These are phyloP conservation scores for Pyrenophora teres DNA, from an alignment of 2,329 filamentous ascomycete species.

Conservation along the genomic window DNA sequence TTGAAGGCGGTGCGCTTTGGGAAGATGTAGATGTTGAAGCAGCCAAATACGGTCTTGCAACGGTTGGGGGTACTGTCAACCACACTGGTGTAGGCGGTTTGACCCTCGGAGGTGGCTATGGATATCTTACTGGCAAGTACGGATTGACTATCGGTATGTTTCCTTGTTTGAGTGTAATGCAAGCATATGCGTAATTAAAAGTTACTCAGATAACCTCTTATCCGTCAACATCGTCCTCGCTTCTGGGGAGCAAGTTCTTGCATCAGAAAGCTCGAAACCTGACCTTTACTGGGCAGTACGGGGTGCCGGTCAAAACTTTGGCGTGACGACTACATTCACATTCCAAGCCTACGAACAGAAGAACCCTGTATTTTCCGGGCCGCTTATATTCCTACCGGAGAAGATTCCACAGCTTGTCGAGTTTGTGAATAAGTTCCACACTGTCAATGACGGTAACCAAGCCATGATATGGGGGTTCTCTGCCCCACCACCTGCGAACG, in stretches of 20 bases:
- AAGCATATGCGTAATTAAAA: neutral
- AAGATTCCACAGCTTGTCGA: slow-evolving; percentile 34
- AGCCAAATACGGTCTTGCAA: slow-evolving; percentile 58
- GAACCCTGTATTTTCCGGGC: slow-evolving; percentile 43
- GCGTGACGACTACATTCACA: slow-evolving; percentile 51
- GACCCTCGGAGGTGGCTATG: slow-evolving; percentile 61
- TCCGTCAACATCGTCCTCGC: slow-evolving; percentile 42
- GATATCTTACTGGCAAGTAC: slow-evolving; percentile 59
- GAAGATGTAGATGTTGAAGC: slow-evolving; percentile 59
- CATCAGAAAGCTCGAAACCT: slow-evolving; percentile 28
- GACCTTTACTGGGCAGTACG: slow-evolving; percentile 50
- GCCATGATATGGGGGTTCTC: slow-evolving; percentile 35
- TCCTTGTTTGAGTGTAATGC: neutral
- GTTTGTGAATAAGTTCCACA: slow-evolving; percentile 39
- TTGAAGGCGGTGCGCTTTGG: slow-evolving; percentile 60
- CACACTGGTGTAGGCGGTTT: slow-evolving; percentile 67
- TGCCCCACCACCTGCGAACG: slow-evolving; percentile 34
- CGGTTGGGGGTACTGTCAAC: slow-evolving; percentile 65
- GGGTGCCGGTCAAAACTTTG: slow-evolving; percentile 46
- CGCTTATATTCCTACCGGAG: slow-evolving; percentile 43
- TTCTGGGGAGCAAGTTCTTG: slow-evolving; percentile 43
- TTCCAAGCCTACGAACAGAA: slow-evolving; percentile 41
- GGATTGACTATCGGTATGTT: slow-evolving; percentile 59
- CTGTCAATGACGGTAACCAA: slow-evolving; percentile 35
- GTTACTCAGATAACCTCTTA: slow-evolving; percentile 44